These are phyloP conservation scores for Colletotrichum navitas DNA, from an alignment of 2,329 filamentous ascomycete species.

Conservation along the genomic window DNA sequence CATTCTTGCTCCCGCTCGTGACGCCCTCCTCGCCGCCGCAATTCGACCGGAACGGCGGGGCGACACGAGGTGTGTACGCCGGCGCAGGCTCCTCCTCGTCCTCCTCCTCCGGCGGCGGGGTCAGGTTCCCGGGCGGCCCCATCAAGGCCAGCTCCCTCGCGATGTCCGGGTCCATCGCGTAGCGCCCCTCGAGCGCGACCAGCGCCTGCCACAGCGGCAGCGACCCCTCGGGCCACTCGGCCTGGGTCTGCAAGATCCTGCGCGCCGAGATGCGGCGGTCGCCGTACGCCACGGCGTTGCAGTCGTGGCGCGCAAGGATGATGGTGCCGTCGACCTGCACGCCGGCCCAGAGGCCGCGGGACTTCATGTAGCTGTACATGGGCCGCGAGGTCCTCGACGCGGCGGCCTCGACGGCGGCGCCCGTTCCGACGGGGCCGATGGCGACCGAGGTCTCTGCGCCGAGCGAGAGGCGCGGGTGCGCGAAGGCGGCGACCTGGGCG, in stretches of 20 bases:
- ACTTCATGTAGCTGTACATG: slow-evolving; percentile 86
- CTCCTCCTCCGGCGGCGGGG: slow-evolving; percentile 50
- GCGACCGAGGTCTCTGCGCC: slow-evolving; percentile 78
- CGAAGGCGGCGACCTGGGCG: slow-evolving; percentile 76
- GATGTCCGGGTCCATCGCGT: slow-evolving; percentile 45
- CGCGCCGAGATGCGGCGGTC: slow-evolving; percentile 59
- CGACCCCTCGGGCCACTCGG: slow-evolving; percentile 56
- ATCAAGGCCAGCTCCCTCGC: slow-evolving; percentile 47
- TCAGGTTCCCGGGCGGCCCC: slow-evolving; percentile 43
- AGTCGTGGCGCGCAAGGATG: slow-evolving; percentile 80
- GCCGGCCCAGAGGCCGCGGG: slow-evolving; percentile 81
- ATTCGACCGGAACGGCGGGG: not conserved
- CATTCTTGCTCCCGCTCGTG: slow-evolving; percentile 36
- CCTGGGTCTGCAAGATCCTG: slow-evolving; percentile 53
- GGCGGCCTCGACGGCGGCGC: slow-evolving; percentile 66
- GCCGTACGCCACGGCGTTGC: slow-evolving; percentile 83
- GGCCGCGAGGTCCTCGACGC: slow-evolving; percentile 61
- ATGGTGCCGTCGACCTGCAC: slow-evolving; percentile 86
- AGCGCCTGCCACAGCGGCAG: slow-evolving; percentile 56
- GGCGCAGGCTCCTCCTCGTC: slow-evolving; percentile 48
- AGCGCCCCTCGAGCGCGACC: slow-evolving; percentile 53
- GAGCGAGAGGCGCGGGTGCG: slow-evolving; percentile 73
- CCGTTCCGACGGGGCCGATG: slow-evolving; percentile 70
- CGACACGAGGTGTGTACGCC: slow-evolving; percentile 16
- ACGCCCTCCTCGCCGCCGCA: slow-evolving; percentile 27